Base-by-base conservation (phyloP, 257 asterid genomes). In the Ophiorrhiza pumila region DNA sequence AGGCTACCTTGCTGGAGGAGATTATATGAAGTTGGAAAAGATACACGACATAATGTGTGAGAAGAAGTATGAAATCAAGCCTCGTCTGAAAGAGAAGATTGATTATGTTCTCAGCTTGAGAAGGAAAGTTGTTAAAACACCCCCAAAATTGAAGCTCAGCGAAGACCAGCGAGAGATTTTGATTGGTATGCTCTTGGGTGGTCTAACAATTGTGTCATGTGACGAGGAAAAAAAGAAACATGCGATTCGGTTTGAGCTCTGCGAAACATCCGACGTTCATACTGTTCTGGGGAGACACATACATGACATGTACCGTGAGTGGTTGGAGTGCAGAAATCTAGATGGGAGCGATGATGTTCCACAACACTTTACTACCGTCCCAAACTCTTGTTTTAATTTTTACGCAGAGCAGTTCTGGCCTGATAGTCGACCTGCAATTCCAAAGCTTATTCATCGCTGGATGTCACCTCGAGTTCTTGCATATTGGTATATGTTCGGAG, bases 401-500 rank as follows among this genome's bases (percentile, higher is more conserved):
- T 92, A 86, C 6, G 96, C 96, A 1, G 87, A 95, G 49, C 97
- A 88, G 79, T 95, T 95, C 82, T 85, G 86, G 85, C 83, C 88
- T 9, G 84, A 85, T 27, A 86, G 91, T 25, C 74, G 7, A n/a
- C 91, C 87, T 8, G 85, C 69, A 10, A 84, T 90, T 62, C 99
- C 99, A 41, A 90, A 87, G 80, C 89, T 95, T 57, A 85, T 95
- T 67, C 93, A 92, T 49, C 80, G 96, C 76, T 95, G 99, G 98
- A 35, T 95, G 76, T 90, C 98, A 1, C 96, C 96, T 53, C 87
- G 91, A 42, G 95, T 86, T 80, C 92, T 95, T 80, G 98, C 98
- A 13, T 92, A 90, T 63, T 95, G 99, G 99, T 95, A 90, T 37
- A 95, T 95, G 98, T 90, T 88, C 35, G 89, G 91, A 3, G 99